Evolutionary conservation across 352 stramenopile genomes (phyloP).

Genomic region (Stramenopiles sp.): DNA sequence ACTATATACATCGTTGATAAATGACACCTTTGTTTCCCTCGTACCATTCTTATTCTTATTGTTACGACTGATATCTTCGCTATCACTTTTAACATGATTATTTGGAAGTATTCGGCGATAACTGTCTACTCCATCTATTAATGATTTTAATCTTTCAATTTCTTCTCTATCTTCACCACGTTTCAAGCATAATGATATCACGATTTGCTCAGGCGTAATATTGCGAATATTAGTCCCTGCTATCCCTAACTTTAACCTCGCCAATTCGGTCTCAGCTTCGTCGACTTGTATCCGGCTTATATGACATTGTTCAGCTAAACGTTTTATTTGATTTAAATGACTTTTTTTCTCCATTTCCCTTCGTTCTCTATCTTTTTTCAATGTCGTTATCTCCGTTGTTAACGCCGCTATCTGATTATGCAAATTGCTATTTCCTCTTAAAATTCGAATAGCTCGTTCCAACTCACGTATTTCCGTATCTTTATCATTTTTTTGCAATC

Average conservation of each 20-base stretch:
- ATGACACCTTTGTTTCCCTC: too few species aligned
- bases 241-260: neutral
- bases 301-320: neutral
- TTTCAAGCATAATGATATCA: constrained; percentile 1
- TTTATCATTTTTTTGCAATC: neutral
- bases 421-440: neutral
- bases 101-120: neutral
- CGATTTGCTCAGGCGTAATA: neutral
- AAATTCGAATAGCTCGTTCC: neutral
- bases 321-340: neutral
- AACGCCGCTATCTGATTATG: neutral
- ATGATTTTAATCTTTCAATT: neutral
- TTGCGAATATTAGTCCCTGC: neutral
- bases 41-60: too few species aligned
- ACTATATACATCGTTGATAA: too few species aligned
- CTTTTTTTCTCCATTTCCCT: neutral
- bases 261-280: neutral
- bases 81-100: neutral
- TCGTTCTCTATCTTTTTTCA: neutral
- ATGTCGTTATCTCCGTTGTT: neutral
- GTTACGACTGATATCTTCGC: neutral
- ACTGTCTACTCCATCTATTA: neutral
- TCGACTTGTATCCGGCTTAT: neutral
- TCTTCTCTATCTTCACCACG: constrained; percentile 1
- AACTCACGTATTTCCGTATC: neutral